These are phyloP conservation scores for Tympanopsis confertula DNA, from an alignment of 2,329 filamentous ascomycete genomes.

Conservation along the genomic window DNA sequence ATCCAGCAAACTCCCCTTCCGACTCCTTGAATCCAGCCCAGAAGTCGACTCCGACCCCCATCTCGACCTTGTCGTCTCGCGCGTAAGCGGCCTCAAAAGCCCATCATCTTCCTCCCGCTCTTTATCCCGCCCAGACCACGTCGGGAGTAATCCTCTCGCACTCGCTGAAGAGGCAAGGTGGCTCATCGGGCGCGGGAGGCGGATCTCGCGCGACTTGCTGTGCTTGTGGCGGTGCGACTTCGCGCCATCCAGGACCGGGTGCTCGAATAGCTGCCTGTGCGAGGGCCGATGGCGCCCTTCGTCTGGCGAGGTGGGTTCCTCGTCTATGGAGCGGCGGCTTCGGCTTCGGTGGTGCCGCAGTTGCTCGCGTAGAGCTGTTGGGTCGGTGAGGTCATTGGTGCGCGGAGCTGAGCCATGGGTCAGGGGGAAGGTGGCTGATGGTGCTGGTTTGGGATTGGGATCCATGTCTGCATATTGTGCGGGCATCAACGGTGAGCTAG, in stretches of 20 bases:
- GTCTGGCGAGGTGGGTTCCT: too few species aligned
- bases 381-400: too few species aligned
- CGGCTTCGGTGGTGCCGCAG: too few species aligned
- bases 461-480: too few species aligned
- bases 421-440: too few species aligned
- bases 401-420: too few species aligned
- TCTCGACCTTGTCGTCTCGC: slow-evolving; percentile 16
- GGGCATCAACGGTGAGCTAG: too few species aligned
- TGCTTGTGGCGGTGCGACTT: slow-evolving; percentile 4
- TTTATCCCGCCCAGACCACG: slow-evolving; percentile 15
- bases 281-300: too few species aligned
- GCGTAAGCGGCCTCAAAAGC: slow-evolving; percentile 14
- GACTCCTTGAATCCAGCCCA: slow-evolving; percentile 10
- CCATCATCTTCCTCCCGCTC: slow-evolving; percentile 16
- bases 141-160: slow-evolving; percentile 16
- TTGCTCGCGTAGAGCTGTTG: too few species aligned
- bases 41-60: slow-evolving; percentile 19
- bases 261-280: too few species aligned
- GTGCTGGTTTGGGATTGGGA: too few species aligned
- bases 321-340: too few species aligned
- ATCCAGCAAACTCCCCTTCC: slow-evolving; percentile 15
- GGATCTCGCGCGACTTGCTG: slow-evolving; percentile 16
- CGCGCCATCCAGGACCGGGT: slow-evolving; percentile 7
- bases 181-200: slow-evolving; percentile 18
- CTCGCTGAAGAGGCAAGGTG: slow-evolving; percentile 14